Conservation (phyloP, 768 basidiomycete genomes). For the Mycena metata region DNA sequence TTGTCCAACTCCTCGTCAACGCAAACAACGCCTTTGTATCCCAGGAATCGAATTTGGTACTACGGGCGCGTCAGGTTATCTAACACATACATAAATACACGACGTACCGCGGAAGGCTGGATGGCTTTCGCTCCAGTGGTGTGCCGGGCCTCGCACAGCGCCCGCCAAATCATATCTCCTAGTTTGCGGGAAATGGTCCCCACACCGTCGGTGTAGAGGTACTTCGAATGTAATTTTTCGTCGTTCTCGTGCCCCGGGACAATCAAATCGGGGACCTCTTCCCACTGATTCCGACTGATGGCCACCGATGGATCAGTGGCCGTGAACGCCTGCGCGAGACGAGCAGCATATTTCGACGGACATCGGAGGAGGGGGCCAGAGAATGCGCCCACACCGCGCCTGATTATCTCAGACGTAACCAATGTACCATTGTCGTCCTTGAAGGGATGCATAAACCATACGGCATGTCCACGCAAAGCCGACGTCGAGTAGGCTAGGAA, state of each 20-base stretch:
- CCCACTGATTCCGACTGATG: constrained; percentile 71
- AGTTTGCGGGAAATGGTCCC: constrained; percentile 80
- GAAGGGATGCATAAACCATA: constrained; percentile 86
- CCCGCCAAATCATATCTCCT: constrained; percentile 70
- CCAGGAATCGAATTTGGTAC: constrained; percentile 82
- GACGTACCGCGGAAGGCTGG: constrained; percentile 73
- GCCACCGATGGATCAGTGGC: constrained; percentile 81
- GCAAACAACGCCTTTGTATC: constrained; percentile 85
- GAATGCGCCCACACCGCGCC: constrained; percentile 78
- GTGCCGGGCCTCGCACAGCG: constrained; percentile 60
- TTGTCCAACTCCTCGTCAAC: constrained; percentile 70
- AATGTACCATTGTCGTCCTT: constrained; percentile 53
- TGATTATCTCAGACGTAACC: constrained; percentile 71
- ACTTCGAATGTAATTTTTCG: constrained; percentile 38
- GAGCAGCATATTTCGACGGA: constrained; percentile 88
- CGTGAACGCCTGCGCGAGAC: constrained; percentile 87
- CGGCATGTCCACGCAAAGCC: constrained; percentile 81
- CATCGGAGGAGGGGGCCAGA: constrained; percentile 57
- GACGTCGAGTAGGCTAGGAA: constrained; percentile 89
- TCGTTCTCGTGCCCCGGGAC: constrained; percentile 41
- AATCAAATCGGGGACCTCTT: constrained; percentile 70
- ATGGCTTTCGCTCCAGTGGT: constrained; percentile 50
- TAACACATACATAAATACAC: background rate
- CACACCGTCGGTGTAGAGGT: constrained; percentile 81
- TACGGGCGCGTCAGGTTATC: background rate